Evolutionary conservation across 2,329 filamentous ascomycete genomes (phyloP), one percentile per base, ranked within the genome.

Genomic region (Pseudogymnoascus sp.): DNA sequence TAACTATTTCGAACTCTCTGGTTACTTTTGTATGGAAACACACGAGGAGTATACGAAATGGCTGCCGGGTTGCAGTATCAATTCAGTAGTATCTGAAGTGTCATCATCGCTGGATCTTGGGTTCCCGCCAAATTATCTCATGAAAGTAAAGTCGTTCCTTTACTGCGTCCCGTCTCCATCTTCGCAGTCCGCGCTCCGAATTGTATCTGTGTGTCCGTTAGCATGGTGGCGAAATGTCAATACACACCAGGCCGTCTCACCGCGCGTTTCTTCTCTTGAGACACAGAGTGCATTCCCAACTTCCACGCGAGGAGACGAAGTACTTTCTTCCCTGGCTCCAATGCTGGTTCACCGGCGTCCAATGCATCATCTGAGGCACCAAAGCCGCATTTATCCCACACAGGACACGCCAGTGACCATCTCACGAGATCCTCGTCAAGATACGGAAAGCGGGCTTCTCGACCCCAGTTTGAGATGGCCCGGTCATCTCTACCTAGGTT

Each of bases 401-500:
- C 87, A 0, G 91, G 89, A 23, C 82, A 79, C 47, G 79, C 79
- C 26, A 97, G 82, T 5, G 90, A 89, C 85, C 92, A 95, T 26
- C 80, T 80, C n/a, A 97, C 86, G 51, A 99, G 82, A 2, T 84
- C 80, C 75, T 99, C 95, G 66, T 97, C 95, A 0, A 99, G 82
- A 71, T 85, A 99, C 0, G 96, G 95, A 72, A 96, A 97, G 37
- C 95, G 84, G 34, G 89, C 89, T 75, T 99, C 95, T 66, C 87
- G 88, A 12, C 90, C 86, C 89, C 93, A 97, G 71, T 96, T 84
- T 2, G 91, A 87, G 75, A 97, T 91, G 16, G 93, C 89, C 23
- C 95, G 85, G 75, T 99, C 96, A 71, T 99, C 95, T 8, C 95
- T 86, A 3, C 95, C 96, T 6, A 99, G 82, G 68, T 99, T 99